phyloP scores from a whole-genome alignment of 352 stramenopile species.

The Globisporangium rhizosaccharum region DNA sequence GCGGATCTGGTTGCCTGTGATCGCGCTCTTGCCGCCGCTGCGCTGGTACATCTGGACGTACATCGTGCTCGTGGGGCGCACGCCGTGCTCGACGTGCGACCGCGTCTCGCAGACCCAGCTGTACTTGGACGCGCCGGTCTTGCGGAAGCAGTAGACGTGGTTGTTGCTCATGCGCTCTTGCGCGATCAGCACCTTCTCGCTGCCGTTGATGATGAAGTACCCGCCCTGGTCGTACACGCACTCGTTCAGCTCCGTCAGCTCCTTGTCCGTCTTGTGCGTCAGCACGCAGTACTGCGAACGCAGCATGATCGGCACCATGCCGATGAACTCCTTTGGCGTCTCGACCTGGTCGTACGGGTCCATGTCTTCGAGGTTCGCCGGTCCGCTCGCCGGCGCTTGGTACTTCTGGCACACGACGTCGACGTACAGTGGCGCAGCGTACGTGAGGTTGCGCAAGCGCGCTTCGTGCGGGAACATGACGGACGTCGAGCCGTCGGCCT shows the following conservation, averaged over 20 bases:
- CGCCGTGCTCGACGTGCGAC: slow-evolving; percentile 94
- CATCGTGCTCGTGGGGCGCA: slow-evolving; percentile 95
- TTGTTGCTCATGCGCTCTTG: slow-evolving; percentile 99
- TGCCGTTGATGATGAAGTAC: slow-evolving; percentile 99
- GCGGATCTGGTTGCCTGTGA: slow-evolving; percentile 98
- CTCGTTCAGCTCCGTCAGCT: slow-evolving; percentile 94
- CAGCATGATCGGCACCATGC: slow-evolving; percentile 99
- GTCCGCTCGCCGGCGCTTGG: slow-evolving; percentile 50
- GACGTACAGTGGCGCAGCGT: slow-evolving; percentile 97
- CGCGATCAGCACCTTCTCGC: slow-evolving; percentile 98
- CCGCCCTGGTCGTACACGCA: slow-evolving; percentile 99
- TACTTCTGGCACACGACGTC: slow-evolving; percentile 96
- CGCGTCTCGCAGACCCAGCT: slow-evolving; percentile 96
- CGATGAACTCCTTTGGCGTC: slow-evolving; percentile 94
- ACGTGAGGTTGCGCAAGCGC: slow-evolving; percentile 98
- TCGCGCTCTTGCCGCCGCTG: slow-evolving; percentile 89
- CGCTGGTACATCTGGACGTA: slow-evolving; percentile 99
- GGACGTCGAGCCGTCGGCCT: slow-evolving; percentile 95
- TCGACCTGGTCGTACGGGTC: slow-evolving; percentile 85
- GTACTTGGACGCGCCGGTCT: slow-evolving; percentile 96
- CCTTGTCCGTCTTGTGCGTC: slow-evolving; percentile 90
- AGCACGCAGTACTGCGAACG: slow-evolving; percentile 95
- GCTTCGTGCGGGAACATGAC: slow-evolving; percentile 99
- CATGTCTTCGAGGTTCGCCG: slow-evolving; percentile 80
- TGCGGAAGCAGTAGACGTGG: slow-evolving; percentile 99